Evolutionary conservation across 805 yeast species (phyloP), one percentile per base, ranked within the genome.

Genomic region (Brettanomyces nanus): DNA sequence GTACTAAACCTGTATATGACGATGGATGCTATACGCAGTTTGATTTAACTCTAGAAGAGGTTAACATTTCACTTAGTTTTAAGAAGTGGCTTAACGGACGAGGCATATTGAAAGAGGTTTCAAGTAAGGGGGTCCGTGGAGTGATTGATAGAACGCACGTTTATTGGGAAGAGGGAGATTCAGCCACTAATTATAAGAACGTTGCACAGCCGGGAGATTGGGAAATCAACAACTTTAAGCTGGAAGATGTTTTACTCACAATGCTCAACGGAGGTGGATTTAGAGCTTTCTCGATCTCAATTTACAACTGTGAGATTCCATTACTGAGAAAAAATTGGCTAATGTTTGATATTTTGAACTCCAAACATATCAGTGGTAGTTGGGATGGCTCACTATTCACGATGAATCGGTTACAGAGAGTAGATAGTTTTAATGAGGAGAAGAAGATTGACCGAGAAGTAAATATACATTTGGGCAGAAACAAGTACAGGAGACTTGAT

Each of bases 11-110:
- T n/a, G n/a, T n/a, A n/a, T 37, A 36, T 26, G 95, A 83, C 49
- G 95, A 87, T 54, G 97, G 97, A 1, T 92, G 92, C 59, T 92
- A 89, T 59, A 90, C 98, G 0, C 98, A 92, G 56, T 92, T 81
- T 56, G 98, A 92, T 58, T 58, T 92, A 28, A 85, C 95, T 0
- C 82, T 92, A 13, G 95, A 90, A 42, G 83, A 82, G 47, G 80
- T 89, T 10, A 79, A 80, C 37, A 73, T 92, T 0, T 78, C 95
- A 1, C 62, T 92, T 14, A 83, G 94, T 10, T 75, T 92, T 47
- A 67, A 74, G 37, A 85, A 86, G 51, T 92, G 97, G 94, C 63
- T 92, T 37, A 80, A 84, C 48, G 97, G 97, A 0, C 71, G 71
- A 37, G 98, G 99, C 0, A 80, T 92, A 14, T 62, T 92, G 15